These are phyloP conservation scores for Suillus lakei DNA, from an alignment of 768 basidiomycete species.

Conservation along the genomic window DNA sequence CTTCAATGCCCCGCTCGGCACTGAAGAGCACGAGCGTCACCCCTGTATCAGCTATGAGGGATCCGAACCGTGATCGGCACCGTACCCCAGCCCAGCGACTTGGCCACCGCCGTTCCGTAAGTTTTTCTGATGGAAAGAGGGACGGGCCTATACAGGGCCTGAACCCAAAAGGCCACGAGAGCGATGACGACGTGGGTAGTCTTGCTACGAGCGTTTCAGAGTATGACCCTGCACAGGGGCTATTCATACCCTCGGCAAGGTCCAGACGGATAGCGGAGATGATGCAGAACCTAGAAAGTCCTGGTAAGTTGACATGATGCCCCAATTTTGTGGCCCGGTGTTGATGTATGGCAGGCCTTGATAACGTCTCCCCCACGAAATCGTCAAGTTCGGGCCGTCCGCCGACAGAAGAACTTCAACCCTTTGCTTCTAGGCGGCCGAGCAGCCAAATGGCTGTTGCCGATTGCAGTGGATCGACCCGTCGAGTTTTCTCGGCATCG, in stretches of 20 bases:
- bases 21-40: slow-evolving; percentile 53
- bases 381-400: slow-evolving; percentile 48
- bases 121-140: slow-evolving; percentile 93
- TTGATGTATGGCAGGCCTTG: slow-evolving; percentile 35
- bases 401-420: slow-evolving; percentile 51
- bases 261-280: slow-evolving; percentile 84
- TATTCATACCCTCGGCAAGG: slow-evolving; percentile 61
- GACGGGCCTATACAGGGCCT: slow-evolving; percentile 87
- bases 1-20: slow-evolving; percentile 42
- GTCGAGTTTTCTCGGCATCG: slow-evolving; percentile 51
- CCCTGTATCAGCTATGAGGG: slow-evolving; percentile 63
- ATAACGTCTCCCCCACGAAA: slow-evolving; percentile 62
- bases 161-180: slow-evolving; percentile 39
- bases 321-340: slow-evolving; percentile 9
- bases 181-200: slow-evolving; percentile 39
- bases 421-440: slow-evolving; percentile 48
- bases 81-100: slow-evolving; percentile 58
- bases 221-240: slow-evolving; percentile 23
- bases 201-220: slow-evolving; percentile 22
- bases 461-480: slow-evolving; percentile 33
- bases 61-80: slow-evolving; percentile 49
- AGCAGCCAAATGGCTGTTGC: slow-evolving; percentile 32
- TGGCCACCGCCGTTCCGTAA: slow-evolving; percentile 81
- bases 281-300: slow-evolving; percentile 73
- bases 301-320: slow-evolving; percentile 49